Conservation (phyloP, 495 filamentous ascomycete genomes). For the Podospora pseudocomata region DNA sequence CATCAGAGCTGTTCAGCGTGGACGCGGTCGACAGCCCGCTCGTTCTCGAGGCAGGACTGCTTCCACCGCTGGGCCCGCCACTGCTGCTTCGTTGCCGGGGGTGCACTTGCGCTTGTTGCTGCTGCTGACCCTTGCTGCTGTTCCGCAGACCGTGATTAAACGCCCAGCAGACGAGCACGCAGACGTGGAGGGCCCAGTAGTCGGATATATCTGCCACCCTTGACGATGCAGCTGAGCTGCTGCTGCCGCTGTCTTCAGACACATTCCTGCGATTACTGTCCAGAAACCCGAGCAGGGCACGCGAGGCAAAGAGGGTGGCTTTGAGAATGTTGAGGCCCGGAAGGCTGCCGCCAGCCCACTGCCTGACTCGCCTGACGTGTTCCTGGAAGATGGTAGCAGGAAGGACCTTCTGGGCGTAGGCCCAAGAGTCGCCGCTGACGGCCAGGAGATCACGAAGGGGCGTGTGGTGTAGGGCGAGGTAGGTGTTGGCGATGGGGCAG, state of each 20-base stretch:
- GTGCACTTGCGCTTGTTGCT: slow-evolving; percentile 38
- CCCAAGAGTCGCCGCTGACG: slow-evolving; percentile 47
- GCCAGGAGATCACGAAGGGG: slow-evolving; percentile 47
- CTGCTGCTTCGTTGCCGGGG: slow-evolving; percentile 43
- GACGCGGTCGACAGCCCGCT: slow-evolving; percentile 25
- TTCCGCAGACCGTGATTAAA: slow-evolving; percentile 52
- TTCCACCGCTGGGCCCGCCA: slow-evolving; percentile 50
- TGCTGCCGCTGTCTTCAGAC: slow-evolving; percentile 12
- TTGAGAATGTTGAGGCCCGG: slow-evolving; percentile 21
- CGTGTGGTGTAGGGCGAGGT: slow-evolving; percentile 46
- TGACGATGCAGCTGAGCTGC: neutral
- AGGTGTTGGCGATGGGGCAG: slow-evolving; percentile 42
- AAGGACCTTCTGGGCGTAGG: slow-evolving; percentile 45
- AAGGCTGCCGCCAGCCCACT: slow-evolving; percentile 30
- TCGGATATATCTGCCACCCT: slow-evolving; percentile 38
- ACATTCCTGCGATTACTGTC: slow-evolving; percentile 7
- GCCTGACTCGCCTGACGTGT: slow-evolving; percentile 37
- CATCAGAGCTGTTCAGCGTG: slow-evolving; percentile 26
- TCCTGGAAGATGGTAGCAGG: slow-evolving; percentile 34
- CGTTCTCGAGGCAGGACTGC: slow-evolving; percentile 52
- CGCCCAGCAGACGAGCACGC: slow-evolving; percentile 48
- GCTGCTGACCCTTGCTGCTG: slow-evolving; percentile 51
- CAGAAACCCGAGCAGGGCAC: slow-evolving; percentile 32
- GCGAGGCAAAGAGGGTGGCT: slow-evolving; percentile 33
- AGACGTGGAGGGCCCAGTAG: slow-evolving; percentile 49